Conservation (phyloP, 129 eudicot genomes). For the Helichrysum umbraculigerum region DNA sequence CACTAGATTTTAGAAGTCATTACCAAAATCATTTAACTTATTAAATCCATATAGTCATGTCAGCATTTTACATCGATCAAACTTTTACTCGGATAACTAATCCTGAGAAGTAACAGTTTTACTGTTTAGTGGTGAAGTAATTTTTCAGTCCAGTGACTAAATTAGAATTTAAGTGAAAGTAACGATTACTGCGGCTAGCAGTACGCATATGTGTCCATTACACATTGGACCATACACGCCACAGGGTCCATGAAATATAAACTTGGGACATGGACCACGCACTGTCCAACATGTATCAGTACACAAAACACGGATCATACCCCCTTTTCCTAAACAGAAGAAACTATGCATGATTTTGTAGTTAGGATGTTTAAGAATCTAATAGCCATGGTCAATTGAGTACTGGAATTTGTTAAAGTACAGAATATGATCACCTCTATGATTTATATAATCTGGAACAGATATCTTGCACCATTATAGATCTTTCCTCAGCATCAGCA, state of each 20-base stretch:
- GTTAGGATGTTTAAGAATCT: conserved; percentile 18
- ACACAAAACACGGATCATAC: background rate
- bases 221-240: background rate
- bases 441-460: background rate
- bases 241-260: background rate
- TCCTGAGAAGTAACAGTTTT: background rate
- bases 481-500: conserved; percentile 32
- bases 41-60: background rate
- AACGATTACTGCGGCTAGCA: background rate
- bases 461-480: conserved; percentile 10
- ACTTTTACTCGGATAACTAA: background rate
- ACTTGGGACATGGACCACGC: too few species aligned
- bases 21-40: background rate
- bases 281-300: background rate
- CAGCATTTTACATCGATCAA: background rate
- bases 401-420: conserved; percentile 20
- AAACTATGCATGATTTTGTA: background rate
- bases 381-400: conserved; percentile 21
- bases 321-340: conserved; percentile 7
- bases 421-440: conserved; percentile 6
- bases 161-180: background rate
- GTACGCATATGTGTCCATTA: background rate
- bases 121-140: background rate
- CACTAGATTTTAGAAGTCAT: background rate
- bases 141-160: background rate